A percentile compares a stretch with the other conserved stretches of the same genome.
These are phyloP conservation scores for Cicer yamashitae DNA, from an alignment of 306 rosid species.

Conservation along the genomic window DNA sequence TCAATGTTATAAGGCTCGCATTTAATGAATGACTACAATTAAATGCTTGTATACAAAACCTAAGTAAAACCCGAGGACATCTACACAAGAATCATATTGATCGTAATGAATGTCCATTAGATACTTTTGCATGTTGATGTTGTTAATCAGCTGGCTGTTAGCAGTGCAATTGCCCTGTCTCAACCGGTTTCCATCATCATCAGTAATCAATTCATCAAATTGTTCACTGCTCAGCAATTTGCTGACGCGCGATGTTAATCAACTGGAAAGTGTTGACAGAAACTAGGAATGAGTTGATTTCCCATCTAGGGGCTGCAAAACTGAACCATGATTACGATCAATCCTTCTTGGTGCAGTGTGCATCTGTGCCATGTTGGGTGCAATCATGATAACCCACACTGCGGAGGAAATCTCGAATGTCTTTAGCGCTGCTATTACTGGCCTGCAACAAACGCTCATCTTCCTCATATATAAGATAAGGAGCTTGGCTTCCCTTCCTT, in stretches of 20 bases:
- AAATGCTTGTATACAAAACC: constrained; percentile 37
- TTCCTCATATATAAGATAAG: constrained; percentile 95
- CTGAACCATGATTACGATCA: constrained; percentile 39
- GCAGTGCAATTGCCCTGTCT: background rate
- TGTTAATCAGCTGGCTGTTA: constrained; percentile 13
- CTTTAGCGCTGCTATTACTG: constrained; percentile 82
- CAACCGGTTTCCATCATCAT: constrained; percentile 28
- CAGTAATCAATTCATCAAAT: constrained; percentile 17
- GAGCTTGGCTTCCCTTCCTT: constrained; percentile 84
- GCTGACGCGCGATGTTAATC: constrained; percentile 9
- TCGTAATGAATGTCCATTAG: background rate
- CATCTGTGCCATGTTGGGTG: constrained; percentile 89
- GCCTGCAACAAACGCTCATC: constrained; percentile 87
- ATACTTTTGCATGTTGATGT: constrained; percentile 5
- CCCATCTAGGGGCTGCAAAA: constrained; percentile 34
- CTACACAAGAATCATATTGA: constrained; percentile 34
- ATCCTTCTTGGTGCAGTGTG: constrained; percentile 83
- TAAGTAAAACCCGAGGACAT: constrained; percentile 10
- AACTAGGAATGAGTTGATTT: constrained; percentile 42
- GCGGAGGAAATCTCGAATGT: constrained; percentile 74
- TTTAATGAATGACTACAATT: constrained; percentile 34
- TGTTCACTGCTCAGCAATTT: constrained; percentile 4
- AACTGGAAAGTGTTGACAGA: background rate
- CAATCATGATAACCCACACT: constrained; percentile 82
- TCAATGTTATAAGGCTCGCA: background rate